phyloP scores from a whole-genome alignment of 2,329 filamentous ascomycete genomes.

The Colletotrichum acutatum region DNA sequence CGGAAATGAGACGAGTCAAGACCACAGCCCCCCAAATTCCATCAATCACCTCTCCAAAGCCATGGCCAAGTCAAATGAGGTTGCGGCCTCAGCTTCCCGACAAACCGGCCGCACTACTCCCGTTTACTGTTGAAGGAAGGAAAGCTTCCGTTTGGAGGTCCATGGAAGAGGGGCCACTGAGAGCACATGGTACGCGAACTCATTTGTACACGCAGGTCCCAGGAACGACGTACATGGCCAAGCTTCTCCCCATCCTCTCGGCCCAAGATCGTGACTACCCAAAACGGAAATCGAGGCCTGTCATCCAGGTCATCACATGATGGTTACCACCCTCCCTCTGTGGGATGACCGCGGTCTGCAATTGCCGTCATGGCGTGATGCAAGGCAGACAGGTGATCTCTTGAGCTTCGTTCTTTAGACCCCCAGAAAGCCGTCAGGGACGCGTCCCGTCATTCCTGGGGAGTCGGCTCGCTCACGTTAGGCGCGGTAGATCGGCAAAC shows the following conservation, averaged over 20 bases:
- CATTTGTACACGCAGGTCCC: constrained; percentile 29
- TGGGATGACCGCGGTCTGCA: background rate
- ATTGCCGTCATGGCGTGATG: constrained; percentile 17
- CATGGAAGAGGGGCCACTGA: background rate
- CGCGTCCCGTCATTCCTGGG: background rate
- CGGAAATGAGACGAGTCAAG: constrained; percentile 3
- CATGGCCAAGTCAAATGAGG: background rate
- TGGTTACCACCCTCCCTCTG: background rate
- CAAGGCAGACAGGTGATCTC: background rate
- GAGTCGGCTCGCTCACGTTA: background rate
- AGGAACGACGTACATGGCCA: constrained; percentile 1
- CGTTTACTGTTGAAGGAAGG: constrained; percentile 17
- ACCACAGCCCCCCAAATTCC: constrained; percentile 6
- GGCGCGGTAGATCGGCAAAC: background rate
- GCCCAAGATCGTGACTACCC: constrained; percentile 13
- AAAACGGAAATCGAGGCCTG: background rate
- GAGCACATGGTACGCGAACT: background rate
- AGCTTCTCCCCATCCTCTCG: background rate
- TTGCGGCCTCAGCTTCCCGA: constrained; percentile 5
- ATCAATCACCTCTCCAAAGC: constrained; percentile 20
- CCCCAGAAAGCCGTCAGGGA: background rate
- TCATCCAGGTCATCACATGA: constrained; percentile 12
- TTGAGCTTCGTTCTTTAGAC: background rate
- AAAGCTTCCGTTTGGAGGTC: constrained; percentile 24
- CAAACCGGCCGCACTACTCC: constrained; percentile 21